Base-by-base conservation (phyloP, 495 filamentous ascomycete genomes). In the Cairneyella variabilis region DNA sequence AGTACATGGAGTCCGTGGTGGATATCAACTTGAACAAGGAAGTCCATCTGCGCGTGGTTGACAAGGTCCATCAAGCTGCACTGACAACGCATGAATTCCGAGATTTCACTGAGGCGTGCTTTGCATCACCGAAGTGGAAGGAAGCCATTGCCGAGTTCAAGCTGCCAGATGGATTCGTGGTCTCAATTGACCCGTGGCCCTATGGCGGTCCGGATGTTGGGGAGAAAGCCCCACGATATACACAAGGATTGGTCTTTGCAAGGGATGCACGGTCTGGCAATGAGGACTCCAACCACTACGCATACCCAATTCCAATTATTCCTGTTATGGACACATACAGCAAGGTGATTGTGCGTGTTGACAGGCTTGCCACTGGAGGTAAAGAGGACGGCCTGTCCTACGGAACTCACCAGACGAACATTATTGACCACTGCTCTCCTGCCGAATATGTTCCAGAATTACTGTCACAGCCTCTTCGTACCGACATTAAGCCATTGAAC, bases 201-300 rank as follows among this genome's bases (percentile, higher is more conserved):
- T 89, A 87, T 58, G 85, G 84, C 76, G 68, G 50, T 58, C 20
- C 8, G 22, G 45, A 54, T 22, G 17, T 26, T 20, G 41, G 21
- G 18, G 59, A 57, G 32, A 34, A 51, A 21, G 30, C 41, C 17
- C 40, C 34, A 3, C 39, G 51, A 20, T 51, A 41, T 21, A 48
- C 39, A 20, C 39, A 79, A 20, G 79, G 83, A 52, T 75, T 82
- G 0, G 54, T 60, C 9, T 79, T 72, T 56, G 72, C 77, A 30
- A 69, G 73, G 25, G 75, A 82, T 56, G 64, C 67, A 0, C 77
- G 79, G 53, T 58, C 74, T 0, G 52, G 63, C 10, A 80, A 85
- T 59, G 60, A 66, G 10, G 84, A 88, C 54, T 80, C 76, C 27
- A 91, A 90, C 63, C 85, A 91, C 59, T 95, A 93, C 64, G 79